These are phyloP conservation scores for Diaporthe capsici DNA, from an alignment of 2,329 filamentous ascomycete genomes.

Conservation along the genomic window DNA sequence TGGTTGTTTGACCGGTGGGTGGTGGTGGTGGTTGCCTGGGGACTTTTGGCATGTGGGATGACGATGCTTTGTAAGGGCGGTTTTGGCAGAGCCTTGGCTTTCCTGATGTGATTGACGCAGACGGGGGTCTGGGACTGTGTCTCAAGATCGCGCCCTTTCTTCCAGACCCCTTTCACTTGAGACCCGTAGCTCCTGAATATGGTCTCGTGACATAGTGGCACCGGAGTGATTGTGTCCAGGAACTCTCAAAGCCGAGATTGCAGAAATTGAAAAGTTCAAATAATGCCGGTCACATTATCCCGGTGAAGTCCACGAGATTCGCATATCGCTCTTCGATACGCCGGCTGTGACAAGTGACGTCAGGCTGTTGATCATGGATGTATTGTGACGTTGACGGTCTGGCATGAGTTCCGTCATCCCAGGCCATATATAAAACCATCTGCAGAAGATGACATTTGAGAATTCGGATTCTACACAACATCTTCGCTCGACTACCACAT, in stretches of 20 bases:
- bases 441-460: not conserved
- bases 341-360: not conserved
- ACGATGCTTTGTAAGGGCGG: not conserved
- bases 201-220: not conserved
- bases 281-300: not conserved
- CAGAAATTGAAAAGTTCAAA: not conserved
- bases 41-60: not conserved
- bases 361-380: constrained; percentile 22
- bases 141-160: accelerated
- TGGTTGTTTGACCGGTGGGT: not conserved
- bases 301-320: not conserved
- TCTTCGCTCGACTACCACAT: not conserved
- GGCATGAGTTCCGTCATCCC: not conserved
- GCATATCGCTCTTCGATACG: not conserved
- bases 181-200: not conserved
- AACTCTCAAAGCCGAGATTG: not conserved
- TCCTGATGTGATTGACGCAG: not conserved
- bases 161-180: not conserved
- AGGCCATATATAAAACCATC: not conserved
- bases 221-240: no score
- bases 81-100: not conserved
- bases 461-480: no score
- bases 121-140: not conserved
- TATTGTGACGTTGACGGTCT: constrained; percentile 13
- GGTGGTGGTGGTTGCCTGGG: not conserved